These are phyloP conservation scores for Alternaria sp. DNA, from an alignment of 2,329 filamentous ascomycete species.

Conservation along the genomic window DNA sequence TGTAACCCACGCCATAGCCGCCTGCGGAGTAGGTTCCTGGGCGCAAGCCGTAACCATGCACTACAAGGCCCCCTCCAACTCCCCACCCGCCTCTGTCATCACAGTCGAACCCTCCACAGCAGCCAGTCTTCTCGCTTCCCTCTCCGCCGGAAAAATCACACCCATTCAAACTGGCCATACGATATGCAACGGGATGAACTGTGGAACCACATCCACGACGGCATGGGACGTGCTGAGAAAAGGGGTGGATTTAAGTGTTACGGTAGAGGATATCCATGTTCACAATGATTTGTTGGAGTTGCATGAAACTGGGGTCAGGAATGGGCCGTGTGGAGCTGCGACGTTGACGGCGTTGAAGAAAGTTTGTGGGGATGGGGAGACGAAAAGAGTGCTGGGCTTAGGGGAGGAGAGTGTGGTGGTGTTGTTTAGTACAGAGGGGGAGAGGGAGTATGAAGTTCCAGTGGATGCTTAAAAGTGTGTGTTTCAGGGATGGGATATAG, in stretches of 20 bases:
- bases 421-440: slow-evolving; percentile 73
- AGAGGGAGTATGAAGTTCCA: neutral
- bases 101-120: slow-evolving; percentile 76
- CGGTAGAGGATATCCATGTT: slow-evolving; percentile 69
- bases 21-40: slow-evolving; percentile 77
- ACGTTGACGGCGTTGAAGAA: slow-evolving; percentile 65
- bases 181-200: slow-evolving; percentile 79
- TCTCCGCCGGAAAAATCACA: slow-evolving; percentile 59
- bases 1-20: slow-evolving; percentile 66
- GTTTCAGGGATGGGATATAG: neutral
- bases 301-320: slow-evolving; percentile 55
- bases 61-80: slow-evolving; percentile 61
- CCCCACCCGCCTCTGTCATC: slow-evolving; percentile 58
- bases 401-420: slow-evolving; percentile 66
- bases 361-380: slow-evolving; percentile 50
- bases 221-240: slow-evolving; percentile 69
- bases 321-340: slow-evolving; percentile 72
- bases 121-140: slow-evolving; percentile 63
- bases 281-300: slow-evolving; percentile 68
- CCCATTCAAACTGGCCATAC: slow-evolving; percentile 66
- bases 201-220: slow-evolving; percentile 71
- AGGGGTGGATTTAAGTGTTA: slow-evolving; percentile 68
- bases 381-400: slow-evolving; percentile 49
- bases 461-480: neutral
- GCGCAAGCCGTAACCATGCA: slow-evolving; percentile 73